These are phyloP conservation scores for Tagetes patula DNA, from an alignment of 129 eudicot genomes.

Conservation along the genomic window DNA sequence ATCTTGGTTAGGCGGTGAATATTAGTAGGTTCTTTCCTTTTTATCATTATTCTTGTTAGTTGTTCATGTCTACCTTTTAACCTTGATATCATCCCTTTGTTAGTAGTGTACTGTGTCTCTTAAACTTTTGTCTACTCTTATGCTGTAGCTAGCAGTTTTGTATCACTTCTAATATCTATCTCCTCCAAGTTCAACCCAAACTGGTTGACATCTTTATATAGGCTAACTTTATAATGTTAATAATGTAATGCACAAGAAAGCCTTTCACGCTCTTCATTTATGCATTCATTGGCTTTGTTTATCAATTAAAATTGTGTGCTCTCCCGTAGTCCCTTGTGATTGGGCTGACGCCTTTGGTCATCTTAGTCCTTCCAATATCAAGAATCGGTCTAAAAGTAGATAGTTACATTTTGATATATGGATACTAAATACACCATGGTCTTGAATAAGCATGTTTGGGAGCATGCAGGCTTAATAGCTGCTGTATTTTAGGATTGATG, in stretches of 20 bases:
- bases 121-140: conserved; percentile 18
- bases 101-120: conserved; percentile 8
- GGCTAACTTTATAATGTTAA: conserved; percentile 4
- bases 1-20: background rate
- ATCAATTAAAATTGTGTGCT: conserved; percentile 13
- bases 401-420: conserved; percentile 12
- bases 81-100: background rate
- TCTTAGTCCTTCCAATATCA: conserved; percentile 12
- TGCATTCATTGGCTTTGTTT: conserved; percentile 23
- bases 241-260: conserved; percentile 17
- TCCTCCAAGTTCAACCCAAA: conserved; percentile 7
- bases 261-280: background rate
- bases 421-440: conserved; percentile 1
- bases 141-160: conserved; percentile 13
- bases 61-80: background rate
- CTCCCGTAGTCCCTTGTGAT: conserved; percentile 3
- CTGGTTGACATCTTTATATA: conserved; percentile 8
- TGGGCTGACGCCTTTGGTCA: conserved; percentile 17
- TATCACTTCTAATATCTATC: conserved; percentile 15
- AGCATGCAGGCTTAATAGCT: conserved; percentile 28
- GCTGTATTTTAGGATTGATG: conserved; percentile 1
- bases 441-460: conserved; percentile 18
- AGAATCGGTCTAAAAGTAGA: conserved; percentile 23
- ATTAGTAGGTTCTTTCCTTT: conserved; percentile 10
- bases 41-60: background rate